phyloP scores from a whole-genome alignment of 306 rosid genomes.

The Citrullus colocynthis region DNA sequence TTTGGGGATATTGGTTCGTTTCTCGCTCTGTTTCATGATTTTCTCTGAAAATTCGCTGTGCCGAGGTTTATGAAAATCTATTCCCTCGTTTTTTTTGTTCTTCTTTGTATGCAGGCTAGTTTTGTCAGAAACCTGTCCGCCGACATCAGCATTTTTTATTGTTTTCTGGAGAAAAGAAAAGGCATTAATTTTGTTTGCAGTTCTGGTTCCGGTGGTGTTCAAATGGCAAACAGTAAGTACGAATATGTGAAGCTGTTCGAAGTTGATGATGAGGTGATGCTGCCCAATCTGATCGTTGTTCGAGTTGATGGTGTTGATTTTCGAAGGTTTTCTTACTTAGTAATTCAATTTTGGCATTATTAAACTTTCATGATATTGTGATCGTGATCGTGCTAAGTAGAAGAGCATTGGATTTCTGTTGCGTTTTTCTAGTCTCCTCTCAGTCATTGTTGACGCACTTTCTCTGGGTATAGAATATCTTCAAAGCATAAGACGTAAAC shows the following conservation, averaged over 20 bases:
- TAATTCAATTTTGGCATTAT: background rate
- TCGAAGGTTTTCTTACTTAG: slow-evolving; percentile 15
- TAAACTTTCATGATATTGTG: background rate
- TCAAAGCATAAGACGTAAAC: background rate
- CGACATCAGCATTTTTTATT: background rate
- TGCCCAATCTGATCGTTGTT: slow-evolving; percentile 53
- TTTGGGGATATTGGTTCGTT: background rate
- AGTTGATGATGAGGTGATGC: slow-evolving; percentile 57
- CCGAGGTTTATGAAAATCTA: background rate
- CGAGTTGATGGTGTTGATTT: slow-evolving; percentile 38
- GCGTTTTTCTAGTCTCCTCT: background rate
- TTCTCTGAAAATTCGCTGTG: background rate
- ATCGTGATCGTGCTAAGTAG: background rate
- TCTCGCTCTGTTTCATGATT: background rate
- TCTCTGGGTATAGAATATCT: background rate
- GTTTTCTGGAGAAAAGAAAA: no score
- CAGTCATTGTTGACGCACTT: background rate
- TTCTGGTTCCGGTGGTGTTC: background rate
- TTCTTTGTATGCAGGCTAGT: background rate
- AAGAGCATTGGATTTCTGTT: background rate
- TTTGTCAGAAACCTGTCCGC: background rate
- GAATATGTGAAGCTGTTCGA: slow-evolving; percentile 74
- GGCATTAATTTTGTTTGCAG: background rate
- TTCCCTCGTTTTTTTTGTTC: background rate
- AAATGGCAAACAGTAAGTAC: slow-evolving; percentile 71